Evolutionary conservation across 352 stramenopile genomes (phyloP).

Genomic region (Phytopythium helicoides): DNA sequence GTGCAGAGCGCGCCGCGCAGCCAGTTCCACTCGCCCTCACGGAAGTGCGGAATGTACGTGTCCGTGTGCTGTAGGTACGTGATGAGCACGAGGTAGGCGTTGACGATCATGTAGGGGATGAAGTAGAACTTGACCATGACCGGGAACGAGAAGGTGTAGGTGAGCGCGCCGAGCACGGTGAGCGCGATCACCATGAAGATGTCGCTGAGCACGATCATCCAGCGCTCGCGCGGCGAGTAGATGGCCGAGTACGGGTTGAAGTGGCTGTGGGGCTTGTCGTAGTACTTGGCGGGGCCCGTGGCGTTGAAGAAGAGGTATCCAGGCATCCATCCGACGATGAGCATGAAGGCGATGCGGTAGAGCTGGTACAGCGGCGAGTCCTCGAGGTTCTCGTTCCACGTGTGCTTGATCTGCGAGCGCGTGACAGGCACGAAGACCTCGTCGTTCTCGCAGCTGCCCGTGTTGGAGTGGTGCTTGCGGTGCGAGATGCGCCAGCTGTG

Average conservation of each 20-base stretch:
- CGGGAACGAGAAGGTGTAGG: conserved; percentile 64
- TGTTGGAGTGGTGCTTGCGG: conserved; percentile 96
- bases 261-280: conserved; percentile 87
- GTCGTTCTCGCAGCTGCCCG: conserved; percentile 94
- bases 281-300: conserved; percentile 90
- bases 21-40: conserved; percentile 94
- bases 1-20: conserved; percentile 96
- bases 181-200: conserved; percentile 83
- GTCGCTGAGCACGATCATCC: conserved; percentile 93
- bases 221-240: conserved; percentile 91
- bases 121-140: conserved; percentile 95
- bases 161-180: conserved; percentile 44
- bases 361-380: conserved; percentile 94
- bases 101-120: conserved; percentile 95
- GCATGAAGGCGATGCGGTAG: conserved; percentile 93
- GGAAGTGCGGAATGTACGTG: conserved; percentile 97
- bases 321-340: conserved; percentile 95
- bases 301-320: conserved; percentile 97
- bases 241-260: conserved; percentile 95
- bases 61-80: conserved; percentile 99
- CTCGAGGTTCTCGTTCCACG: conserved; percentile 85
- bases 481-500: conserved; percentile 97
- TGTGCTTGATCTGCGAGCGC: conserved; percentile 50
- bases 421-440: conserved; percentile 96
- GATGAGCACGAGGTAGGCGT: conserved; percentile 96